Conservation (phyloP, 305 asterid genomes). For the Fraxinus angustifolia region DNA sequence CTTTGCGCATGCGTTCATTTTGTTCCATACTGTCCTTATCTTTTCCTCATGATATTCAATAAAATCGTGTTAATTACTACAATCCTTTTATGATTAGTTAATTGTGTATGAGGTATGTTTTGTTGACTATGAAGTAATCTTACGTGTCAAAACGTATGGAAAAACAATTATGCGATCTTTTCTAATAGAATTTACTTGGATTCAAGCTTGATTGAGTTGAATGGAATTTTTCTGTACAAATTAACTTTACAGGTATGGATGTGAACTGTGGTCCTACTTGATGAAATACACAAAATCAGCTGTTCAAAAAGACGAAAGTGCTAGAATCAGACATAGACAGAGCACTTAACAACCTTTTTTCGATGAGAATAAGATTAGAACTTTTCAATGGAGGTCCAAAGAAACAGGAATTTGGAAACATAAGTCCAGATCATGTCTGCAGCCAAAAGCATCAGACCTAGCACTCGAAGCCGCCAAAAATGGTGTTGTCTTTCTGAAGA, state of each 20-base stretch:
- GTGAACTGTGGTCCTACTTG: slow-evolving; percentile 57
- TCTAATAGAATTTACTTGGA: background rate
- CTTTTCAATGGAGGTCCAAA: slow-evolving; percentile 51
- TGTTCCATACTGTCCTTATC: background rate
- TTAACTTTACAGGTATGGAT: slow-evolving; percentile 56
- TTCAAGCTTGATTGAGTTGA: background rate
- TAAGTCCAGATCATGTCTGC: slow-evolving; percentile 42
- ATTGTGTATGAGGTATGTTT: background rate
- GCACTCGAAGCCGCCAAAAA: slow-evolving; percentile 60
- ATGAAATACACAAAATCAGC: slow-evolving; percentile 45
- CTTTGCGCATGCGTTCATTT: background rate
- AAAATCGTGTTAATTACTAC: background rate
- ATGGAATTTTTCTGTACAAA: background rate
- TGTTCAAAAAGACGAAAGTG: slow-evolving; percentile 36
- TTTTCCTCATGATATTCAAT: background rate
- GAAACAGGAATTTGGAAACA: slow-evolving; percentile 37
- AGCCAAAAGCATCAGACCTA: slow-evolving; percentile 43
- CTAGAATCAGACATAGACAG: slow-evolving; percentile 48
- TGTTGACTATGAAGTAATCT: background rate
- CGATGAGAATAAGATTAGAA: slow-evolving; percentile 59
- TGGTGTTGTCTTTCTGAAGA: slow-evolving; percentile 66
- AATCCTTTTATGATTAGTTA: background rate
- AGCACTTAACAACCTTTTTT: slow-evolving; percentile 57
- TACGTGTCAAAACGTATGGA: background rate
- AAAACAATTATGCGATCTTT: background rate